phyloP scores from a whole-genome alignment of 306 rosid genomes.

The Rosa chinensis region DNA sequence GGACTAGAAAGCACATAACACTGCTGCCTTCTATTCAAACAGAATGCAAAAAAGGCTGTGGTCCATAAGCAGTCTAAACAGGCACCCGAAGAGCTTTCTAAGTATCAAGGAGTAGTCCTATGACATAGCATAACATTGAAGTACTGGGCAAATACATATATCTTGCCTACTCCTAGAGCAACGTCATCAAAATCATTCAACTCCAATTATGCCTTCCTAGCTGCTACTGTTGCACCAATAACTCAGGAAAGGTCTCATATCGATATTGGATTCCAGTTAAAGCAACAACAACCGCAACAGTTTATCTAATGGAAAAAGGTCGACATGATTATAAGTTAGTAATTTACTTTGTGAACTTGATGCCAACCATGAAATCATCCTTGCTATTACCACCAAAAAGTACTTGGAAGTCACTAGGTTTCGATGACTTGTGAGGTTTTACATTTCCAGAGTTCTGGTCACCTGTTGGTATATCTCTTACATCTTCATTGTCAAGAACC shows the following conservation, averaged over 20 bases:
- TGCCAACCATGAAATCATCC: slow-evolving; percentile 90
- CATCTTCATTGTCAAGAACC: slow-evolving; percentile 34
- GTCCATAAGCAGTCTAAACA: not conserved
- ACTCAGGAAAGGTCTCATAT: not conserved
- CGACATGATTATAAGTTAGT: not conserved
- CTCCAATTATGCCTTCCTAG: not conserved
- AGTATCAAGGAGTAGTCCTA: not conserved
- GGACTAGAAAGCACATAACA: not conserved
- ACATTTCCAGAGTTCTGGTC: slow-evolving; percentile 34
- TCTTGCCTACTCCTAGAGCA: not conserved
- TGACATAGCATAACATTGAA: not conserved
- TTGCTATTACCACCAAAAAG: slow-evolving; percentile 82
- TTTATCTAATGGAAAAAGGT: not conserved
- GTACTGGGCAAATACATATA: not conserved
- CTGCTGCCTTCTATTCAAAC: not conserved
- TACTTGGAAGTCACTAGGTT: slow-evolving; percentile 68
- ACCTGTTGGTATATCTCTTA: slow-evolving; percentile 28
- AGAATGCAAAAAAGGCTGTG: not conserved
- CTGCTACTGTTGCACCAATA: not conserved
- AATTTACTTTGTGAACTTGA: slow-evolving; percentile 80
- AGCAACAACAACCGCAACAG: not conserved
- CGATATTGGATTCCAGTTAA: not conserved
- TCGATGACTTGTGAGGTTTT: slow-evolving; percentile 47
- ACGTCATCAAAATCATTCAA: not conserved
- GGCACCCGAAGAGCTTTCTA: not conserved